Evolutionary conservation across 208 protist species (phyloP).

Genomic region (Strigomonas galati): DNA sequence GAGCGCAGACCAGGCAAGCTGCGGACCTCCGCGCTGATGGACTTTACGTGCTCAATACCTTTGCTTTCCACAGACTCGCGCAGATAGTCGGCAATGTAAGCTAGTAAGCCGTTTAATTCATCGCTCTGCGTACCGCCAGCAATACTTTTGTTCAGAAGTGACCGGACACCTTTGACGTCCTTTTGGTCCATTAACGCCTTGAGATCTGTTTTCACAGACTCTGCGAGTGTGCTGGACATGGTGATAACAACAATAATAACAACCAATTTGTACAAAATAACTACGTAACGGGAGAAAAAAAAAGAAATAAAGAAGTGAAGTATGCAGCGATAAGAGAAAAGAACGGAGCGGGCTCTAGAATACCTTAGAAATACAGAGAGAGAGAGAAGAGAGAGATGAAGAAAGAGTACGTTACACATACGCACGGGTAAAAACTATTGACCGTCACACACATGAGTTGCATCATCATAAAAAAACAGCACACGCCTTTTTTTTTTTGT

Average conservation of each 20-base stretch:
- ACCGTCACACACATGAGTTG: no score
- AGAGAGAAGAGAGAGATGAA: no score
- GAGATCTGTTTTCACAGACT: background rate
- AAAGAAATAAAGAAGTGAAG: background rate
- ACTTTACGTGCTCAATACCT: constrained; percentile 6
- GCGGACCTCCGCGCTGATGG: constrained; percentile 2
- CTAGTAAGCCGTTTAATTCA: constrained; percentile 5
- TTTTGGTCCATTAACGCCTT: background rate
- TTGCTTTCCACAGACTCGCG: background rate
- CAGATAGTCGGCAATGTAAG: constrained; percentile 6
- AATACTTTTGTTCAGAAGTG: constrained; percentile 5
- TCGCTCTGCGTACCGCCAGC: constrained; percentile 13
- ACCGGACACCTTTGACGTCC: background rate
- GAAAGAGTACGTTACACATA: no score
- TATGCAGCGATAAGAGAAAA: no score
- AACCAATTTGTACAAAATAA: no score
- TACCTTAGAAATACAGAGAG: no score
- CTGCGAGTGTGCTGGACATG: background rate
- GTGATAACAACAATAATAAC: background rate
- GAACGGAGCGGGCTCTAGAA: no score
- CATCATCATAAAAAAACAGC: no score
- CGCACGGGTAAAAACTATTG: no score
- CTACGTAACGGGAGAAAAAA: no score
- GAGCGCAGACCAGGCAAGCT: constrained; percentile 12
- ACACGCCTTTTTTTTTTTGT: background rate